Percentiles rank a stretch among this genome's conserved stretches.
phyloP scores from a whole-genome alignment of 1,284 basidiomycete species.

The Pisolithus thermaeus region DNA sequence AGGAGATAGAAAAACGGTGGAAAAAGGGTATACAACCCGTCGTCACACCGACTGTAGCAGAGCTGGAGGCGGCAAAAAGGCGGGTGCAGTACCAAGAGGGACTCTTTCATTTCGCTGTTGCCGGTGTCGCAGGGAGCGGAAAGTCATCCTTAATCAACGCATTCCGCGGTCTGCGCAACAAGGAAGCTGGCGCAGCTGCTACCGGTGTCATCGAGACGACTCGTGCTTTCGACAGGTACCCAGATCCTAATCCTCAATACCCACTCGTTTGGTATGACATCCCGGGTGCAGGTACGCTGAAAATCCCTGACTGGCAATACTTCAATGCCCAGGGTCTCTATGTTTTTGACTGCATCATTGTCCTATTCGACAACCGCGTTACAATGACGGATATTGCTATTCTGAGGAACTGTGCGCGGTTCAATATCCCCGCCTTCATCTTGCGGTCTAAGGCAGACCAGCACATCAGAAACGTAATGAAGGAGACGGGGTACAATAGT shows the following conservation, averaged over 20 bases:
- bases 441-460: slow-evolving; percentile 14
- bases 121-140: slow-evolving; percentile 18
- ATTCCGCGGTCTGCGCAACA: slow-evolving; percentile 17
- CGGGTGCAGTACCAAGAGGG: slow-evolving; percentile 10
- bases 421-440: slow-evolving; percentile 14
- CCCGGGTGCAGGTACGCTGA: slow-evolving; percentile 13
- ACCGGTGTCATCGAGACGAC: slow-evolving; percentile 18
- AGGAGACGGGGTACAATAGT: slow-evolving; percentile 13
- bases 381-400: slow-evolving; percentile 14
- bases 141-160: slow-evolving; percentile 16
- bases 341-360: slow-evolving; percentile 13
- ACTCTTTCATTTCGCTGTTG: slow-evolving; percentile 16
- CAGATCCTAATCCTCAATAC: slow-evolving; percentile 13
- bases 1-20: slow-evolving; percentile 3
- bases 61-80: slow-evolving; percentile 5
- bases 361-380: slow-evolving; percentile 14
- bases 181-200: slow-evolving; percentile 14
- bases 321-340: slow-evolving; percentile 15
- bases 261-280: slow-evolving; percentile 15
- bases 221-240: slow-evolving; percentile 14
- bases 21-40: slow-evolving; percentile 12
- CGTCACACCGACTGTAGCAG: slow-evolving; percentile 9
- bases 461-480: slow-evolving; percentile 13
- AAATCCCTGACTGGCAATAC: slow-evolving; percentile 13
- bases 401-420: slow-evolving; percentile 11